A percentile compares a stretch with the other conserved stretches of the same genome.
Evolutionary conservation across 306 rosid genomes (phyloP).

Genomic region (Gastrolobium villosum): DNA sequence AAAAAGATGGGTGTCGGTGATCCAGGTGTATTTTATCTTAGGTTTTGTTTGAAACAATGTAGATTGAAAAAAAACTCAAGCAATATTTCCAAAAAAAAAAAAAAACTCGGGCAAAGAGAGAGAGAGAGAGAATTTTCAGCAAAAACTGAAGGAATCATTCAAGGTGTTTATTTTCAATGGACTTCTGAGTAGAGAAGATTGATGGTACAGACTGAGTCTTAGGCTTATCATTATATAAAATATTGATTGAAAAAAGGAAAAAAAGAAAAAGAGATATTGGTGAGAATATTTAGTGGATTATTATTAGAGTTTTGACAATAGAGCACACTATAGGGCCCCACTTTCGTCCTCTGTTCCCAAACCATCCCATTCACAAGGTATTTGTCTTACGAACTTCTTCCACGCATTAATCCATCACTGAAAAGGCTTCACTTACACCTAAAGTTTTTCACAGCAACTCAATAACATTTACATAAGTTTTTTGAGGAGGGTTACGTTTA

Average conservation of each 20-base stretch:
- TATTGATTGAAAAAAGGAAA: constrained; percentile 26
- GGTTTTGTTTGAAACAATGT: constrained; percentile 20
- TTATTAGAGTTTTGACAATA: constrained; percentile 56
- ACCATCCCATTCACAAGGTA: neutral
- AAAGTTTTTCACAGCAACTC: constrained; percentile 17
- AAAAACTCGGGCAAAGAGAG: neutral
- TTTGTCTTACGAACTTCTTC: constrained; percentile 42
- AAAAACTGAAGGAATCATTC: constrained; percentile 38
- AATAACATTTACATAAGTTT: constrained; percentile 21
- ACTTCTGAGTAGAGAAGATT: constrained; percentile 39
- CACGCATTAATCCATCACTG: constrained; percentile 35
- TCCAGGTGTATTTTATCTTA: constrained; percentile 32
- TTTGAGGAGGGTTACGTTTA: too few relatives aligned
- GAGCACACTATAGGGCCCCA: constrained; percentile 49
- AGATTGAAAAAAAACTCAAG: too few relatives aligned
- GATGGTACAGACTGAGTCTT: constrained; percentile 50
- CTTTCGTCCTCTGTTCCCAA: constrained; percentile 43
- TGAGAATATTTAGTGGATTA: constrained; percentile 50
- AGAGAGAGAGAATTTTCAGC: constrained; percentile 49
- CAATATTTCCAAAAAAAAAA: too few relatives aligned
- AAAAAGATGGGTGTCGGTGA: neutral
- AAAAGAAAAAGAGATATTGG: neutral
- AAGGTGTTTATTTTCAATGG: constrained; percentile 46
- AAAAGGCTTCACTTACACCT: constrained; percentile 36
- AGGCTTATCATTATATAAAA: constrained; percentile 39